phyloP scores from a whole-genome alignment of 257 asterid species.

The Leptodermis oblonga region DNA sequence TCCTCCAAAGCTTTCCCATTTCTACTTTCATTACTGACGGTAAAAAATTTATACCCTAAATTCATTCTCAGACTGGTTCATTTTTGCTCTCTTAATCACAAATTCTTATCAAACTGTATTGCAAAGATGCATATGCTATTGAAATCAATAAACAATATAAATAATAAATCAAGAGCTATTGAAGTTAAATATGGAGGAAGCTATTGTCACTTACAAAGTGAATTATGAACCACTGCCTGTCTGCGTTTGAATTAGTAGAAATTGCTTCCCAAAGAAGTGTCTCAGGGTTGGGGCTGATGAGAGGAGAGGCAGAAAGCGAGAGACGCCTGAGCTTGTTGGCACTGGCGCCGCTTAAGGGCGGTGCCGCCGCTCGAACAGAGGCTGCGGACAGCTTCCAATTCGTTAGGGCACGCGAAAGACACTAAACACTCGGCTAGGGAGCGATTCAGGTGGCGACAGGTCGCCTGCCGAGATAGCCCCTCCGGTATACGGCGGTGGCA shows the following conservation, averaged over 20 bases:
- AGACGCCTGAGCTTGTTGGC: conserved; percentile 64
- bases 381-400: conserved; percentile 64
- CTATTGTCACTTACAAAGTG: not conserved
- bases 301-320: conserved; percentile 61
- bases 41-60: not conserved
- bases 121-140: not conserved
- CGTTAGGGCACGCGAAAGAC: conserved; percentile 59
- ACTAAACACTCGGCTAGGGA: conserved; percentile 75
- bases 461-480: conserved; percentile 57
- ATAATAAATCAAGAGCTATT: not conserved
- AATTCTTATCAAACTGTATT: not conserved
- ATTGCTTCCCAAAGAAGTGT: not conserved
- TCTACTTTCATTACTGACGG: not conserved
- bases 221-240: not conserved
- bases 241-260: not conserved
- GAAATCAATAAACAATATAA: not conserved
- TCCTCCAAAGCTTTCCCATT: not conserved
- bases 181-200: not conserved
- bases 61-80: not conserved
- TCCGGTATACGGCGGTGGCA: conserved; percentile 75
- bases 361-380: conserved; percentile 93
- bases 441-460: conserved; percentile 81
- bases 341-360: conserved; percentile 80
- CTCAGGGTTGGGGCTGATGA: conserved; percentile 34
- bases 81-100: not conserved